Evolutionary conservation across 768 basidiomycete species (phyloP).

Genomic region (Auricularia heimuer): DNA sequence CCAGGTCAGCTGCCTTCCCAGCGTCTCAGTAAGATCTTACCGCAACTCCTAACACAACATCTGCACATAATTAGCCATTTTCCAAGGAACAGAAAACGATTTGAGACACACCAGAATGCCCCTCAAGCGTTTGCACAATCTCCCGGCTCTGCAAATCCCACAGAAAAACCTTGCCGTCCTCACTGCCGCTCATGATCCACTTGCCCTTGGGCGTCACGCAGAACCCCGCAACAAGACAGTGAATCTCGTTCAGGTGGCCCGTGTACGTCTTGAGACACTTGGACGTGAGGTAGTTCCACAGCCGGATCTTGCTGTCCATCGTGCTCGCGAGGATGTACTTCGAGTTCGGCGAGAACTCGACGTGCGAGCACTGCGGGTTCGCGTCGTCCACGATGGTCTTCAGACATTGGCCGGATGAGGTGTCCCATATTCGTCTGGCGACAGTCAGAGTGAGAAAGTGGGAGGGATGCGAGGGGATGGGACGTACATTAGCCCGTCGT

Average conservation of each 20-base stretch:
- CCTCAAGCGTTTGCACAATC: constrained; percentile 63
- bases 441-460: constrained; percentile 3
- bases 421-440: constrained; percentile 90
- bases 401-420: constrained; percentile 92
- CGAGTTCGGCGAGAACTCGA: constrained; percentile 87
- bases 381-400: constrained; percentile 96
- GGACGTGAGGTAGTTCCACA: constrained; percentile 91
- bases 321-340: constrained; percentile 83
- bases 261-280: constrained; percentile 88
- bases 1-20: background rate
- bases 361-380: constrained; percentile 87
- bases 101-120: constrained; percentile 59
- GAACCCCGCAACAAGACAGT: constrained; percentile 66
- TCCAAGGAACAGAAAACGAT: constrained; percentile 10
- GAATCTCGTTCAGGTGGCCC: constrained; percentile 80
- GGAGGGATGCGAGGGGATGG: constrained; percentile 3
- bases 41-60: constrained; percentile 72
- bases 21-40: constrained; percentile 25
- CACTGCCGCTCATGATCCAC: constrained; percentile 80
- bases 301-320: constrained; percentile 85
- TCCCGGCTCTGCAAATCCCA: constrained; percentile 84
- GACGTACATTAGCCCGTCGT: constrained; percentile 92
- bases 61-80: constrained; percentile 19
- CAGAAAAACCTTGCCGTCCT: constrained; percentile 78
- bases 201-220: constrained; percentile 38